Evolutionary conservation across 1,284 basidiomycete genomes (phyloP), one percentile per base, ranked within the genome.

Genomic region (Afroboletus lepidellus): DNA sequence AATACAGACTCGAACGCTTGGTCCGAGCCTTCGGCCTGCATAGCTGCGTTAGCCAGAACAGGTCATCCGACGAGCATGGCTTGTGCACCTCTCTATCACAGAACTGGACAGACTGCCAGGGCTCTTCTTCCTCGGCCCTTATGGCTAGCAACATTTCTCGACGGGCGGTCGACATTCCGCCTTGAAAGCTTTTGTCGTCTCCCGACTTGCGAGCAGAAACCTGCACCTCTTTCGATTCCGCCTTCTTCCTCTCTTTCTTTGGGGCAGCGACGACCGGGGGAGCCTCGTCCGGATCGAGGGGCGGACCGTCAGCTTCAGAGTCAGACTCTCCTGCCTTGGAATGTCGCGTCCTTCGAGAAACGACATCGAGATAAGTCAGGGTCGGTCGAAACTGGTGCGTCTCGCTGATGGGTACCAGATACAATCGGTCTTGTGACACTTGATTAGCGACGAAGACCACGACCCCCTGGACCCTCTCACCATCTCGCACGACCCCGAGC

Each of bases 361-460:
- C 66, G 52, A 80, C 69, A 63, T 92, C 90, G 58, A 92, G 75
- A 69, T 92, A 88, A 9, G 87, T 88, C 57, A 92, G 69, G 7
- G 85, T 85, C 8, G 89, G 89, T 41, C 89, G 81, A 60, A 92
- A 77, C 67, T 92, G 90, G 60, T 90, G 86, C 0, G 81, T 85
- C 69, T 89, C 80, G 56, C 70, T 78, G 61, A 92, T 80, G 38
- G 87, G 87, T 64, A 92, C 85, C n/a, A 92, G 73, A 67, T 91
- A 81, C 39, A 92, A 70, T 54, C 78, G 80, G 21, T 85, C 89
- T 92, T 58, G 38, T 25, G n/a, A 23, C 53, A 51, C 41, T 53
- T 46, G 41, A 54, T 54, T 53, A 63, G 53, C 41, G 45, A 32
- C 52, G 46, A 44, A 25, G 47, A 44, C 27, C 47, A 33, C 23